phyloP scores from a whole-genome alignment of 2,329 filamentous ascomycete genomes.

The Triangularia verruculosa region DNA sequence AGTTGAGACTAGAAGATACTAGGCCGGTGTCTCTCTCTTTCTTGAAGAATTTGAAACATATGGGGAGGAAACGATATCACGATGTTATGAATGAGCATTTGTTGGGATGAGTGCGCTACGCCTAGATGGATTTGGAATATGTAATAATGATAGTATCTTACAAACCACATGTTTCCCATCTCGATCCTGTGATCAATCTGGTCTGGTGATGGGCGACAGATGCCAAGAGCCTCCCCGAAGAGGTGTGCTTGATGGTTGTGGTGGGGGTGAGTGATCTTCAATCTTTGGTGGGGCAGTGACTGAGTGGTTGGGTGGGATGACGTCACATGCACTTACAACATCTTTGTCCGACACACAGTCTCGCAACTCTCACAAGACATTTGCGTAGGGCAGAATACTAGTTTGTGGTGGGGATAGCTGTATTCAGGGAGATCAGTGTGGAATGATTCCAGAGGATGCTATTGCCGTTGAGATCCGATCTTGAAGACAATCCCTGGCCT shows the following conservation, averaged over 20 bases:
- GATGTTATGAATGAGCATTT: not conserved
- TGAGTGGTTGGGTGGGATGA: not conserved
- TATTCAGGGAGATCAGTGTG: too few relatives aligned
- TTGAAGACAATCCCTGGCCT: not conserved
- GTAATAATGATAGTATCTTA: not conserved
- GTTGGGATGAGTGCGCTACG: not conserved
- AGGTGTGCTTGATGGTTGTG: not conserved
- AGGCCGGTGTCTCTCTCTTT: too few relatives aligned
- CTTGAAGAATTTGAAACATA: not conserved
- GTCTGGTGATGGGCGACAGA: not conserved
- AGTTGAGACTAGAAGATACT: not conserved
- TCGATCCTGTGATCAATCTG: not conserved
- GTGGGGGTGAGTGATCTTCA: not conserved
- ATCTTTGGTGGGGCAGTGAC: not conserved
- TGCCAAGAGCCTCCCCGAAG: not conserved
- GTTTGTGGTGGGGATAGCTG: not conserved
- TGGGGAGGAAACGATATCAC: not conserved
- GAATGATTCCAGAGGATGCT: too few relatives aligned
- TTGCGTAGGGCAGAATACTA: not conserved
- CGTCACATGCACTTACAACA: not conserved
- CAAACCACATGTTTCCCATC: too few relatives aligned
- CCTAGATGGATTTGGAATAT: not conserved
- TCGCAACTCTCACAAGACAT: not conserved
- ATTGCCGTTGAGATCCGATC: not conserved
- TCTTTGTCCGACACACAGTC: not conserved